Evolutionary conservation across 352 stramenopile species (phyloP).

Genomic region (Globisporangium paddicum): DNA sequence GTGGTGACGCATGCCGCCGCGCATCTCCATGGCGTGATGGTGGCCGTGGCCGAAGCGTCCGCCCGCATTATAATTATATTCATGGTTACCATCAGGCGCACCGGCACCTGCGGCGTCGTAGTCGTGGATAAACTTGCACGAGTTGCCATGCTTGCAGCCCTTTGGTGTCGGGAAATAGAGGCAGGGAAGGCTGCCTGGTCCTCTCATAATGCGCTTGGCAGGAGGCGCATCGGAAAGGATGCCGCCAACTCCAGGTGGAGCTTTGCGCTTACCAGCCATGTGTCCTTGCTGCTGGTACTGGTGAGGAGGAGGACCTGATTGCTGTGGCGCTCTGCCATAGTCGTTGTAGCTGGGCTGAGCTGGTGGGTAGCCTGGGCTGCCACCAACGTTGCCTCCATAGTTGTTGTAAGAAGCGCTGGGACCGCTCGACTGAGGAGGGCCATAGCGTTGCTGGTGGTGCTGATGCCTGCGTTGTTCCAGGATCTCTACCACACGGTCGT

Average conservation of each 20-base stretch:
- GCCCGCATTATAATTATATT: slow-evolving; percentile 62
- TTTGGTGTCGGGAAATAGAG: slow-evolving; percentile 63
- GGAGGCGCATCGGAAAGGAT: slow-evolving; percentile 32
- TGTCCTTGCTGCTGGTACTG: slow-evolving; percentile 11
- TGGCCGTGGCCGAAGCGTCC: slow-evolving; percentile 35
- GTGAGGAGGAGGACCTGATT: neutral
- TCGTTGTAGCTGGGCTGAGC: slow-evolving; percentile 16
- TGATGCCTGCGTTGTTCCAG: slow-evolving; percentile 57
- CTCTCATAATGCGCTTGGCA: slow-evolving; percentile 45
- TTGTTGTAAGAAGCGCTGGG: slow-evolving; percentile 19
- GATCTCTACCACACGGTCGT: slow-evolving; percentile 76
- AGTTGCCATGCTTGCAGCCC: slow-evolving; percentile 70
- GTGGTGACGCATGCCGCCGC: slow-evolving; percentile 30
- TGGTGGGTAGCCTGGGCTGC: slow-evolving; percentile 17
- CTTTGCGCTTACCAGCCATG: slow-evolving; percentile 38
- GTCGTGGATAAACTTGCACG: slow-evolving; percentile 69
- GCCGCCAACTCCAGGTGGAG: slow-evolving; percentile 21
- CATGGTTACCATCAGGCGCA: slow-evolving; percentile 31
- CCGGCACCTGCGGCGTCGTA: slow-evolving; percentile 12
- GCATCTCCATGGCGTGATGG: slow-evolving; percentile 28
- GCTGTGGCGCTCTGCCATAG: slow-evolving; percentile 8
- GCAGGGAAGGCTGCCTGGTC: slow-evolving; percentile 41
- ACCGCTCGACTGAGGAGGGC: slow-evolving; percentile 26
- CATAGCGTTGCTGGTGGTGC: slow-evolving; percentile 22
- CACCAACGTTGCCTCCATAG: slow-evolving; percentile 20